A percentile compares a stretch with the other conserved stretches of the same genome.
These are phyloP conservation scores for Bipolaris oryzae DNA, from an alignment of 2,329 filamentous ascomycete species.

Conservation along the genomic window DNA sequence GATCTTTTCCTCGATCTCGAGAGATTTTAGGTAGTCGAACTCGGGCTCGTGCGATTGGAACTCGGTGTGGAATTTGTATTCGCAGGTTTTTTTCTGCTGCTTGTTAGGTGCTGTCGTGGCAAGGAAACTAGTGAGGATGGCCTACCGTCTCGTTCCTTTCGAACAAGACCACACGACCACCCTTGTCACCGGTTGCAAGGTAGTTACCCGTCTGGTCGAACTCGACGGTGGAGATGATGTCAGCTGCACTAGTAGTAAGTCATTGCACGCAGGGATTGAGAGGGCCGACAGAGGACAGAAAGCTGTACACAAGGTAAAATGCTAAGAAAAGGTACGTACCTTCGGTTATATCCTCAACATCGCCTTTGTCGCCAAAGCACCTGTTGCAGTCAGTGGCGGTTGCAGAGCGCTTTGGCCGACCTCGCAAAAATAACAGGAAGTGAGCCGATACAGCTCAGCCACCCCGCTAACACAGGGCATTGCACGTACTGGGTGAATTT, in stretches of 20 bases:
- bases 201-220: conserved; percentile 92
- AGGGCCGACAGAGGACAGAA: background rate
- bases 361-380: conserved; percentile 99
- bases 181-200: conserved; percentile 87
- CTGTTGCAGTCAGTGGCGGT: conserved; percentile 57
- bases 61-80: conserved; percentile 99
- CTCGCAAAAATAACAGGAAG: background rate
- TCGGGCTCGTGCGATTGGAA: conserved; percentile 99
- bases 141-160: conserved; percentile 94
- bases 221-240: conserved; percentile 90
- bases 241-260: conserved; percentile 60
- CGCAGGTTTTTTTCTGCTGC: conserved; percentile 95
- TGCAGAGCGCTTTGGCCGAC: background rate
- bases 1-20: conserved; percentile 99
- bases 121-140: conserved; percentile 18
- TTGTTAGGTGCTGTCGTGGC: conserved; percentile 17
- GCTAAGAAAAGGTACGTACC: conserved; percentile 59
- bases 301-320: background rate
- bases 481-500: conserved; percentile 95
- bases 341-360: conserved; percentile 99
- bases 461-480: background rate
- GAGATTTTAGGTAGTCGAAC: conserved; percentile 98
- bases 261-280: conserved; percentile 16
- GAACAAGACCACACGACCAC: conserved; percentile 82
- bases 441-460: background rate